A percentile compares a stretch with the other conserved stretches of the same genome.
Conservation (phyloP, 768 basidiomycete genomes). For the Tricholoma matsutake region DNA sequence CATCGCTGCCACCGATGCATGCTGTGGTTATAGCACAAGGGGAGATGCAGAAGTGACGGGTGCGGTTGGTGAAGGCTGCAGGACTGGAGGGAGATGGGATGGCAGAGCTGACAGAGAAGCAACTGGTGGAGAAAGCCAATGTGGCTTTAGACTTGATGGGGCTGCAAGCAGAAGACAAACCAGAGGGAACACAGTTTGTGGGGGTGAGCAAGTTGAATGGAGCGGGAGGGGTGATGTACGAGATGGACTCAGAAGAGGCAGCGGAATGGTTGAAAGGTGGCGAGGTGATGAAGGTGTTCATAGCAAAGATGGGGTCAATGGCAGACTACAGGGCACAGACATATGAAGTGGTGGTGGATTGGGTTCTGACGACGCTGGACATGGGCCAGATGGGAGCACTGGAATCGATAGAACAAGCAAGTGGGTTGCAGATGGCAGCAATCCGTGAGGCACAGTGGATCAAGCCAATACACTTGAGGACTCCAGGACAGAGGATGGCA, state of each 20-base stretch:
- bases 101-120: no score
- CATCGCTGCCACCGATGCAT: no score
- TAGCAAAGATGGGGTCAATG: neutral
- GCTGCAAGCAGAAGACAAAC: no score
- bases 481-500: neutral
- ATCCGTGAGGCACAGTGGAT: no score
- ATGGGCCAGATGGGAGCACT: neutral
- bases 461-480: neutral
- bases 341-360: neutral
- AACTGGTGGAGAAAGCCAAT: no score
- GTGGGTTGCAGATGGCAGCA: neutral
- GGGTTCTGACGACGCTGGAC: neutral
- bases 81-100: neutral
- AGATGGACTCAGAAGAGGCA: neutral
- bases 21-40: no score
- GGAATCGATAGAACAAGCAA: neutral
- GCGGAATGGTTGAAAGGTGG: neutral
- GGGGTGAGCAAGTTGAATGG: no score
- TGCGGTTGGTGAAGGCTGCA: no score
- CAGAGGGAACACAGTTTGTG: no score
- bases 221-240: neutral
- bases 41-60: no score
- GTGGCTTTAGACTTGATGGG: no score
- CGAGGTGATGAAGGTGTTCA: neutral
- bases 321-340: neutral